Conservation (phyloP, 208 protist genomes). For the Naegleria fowleri region DNA sequence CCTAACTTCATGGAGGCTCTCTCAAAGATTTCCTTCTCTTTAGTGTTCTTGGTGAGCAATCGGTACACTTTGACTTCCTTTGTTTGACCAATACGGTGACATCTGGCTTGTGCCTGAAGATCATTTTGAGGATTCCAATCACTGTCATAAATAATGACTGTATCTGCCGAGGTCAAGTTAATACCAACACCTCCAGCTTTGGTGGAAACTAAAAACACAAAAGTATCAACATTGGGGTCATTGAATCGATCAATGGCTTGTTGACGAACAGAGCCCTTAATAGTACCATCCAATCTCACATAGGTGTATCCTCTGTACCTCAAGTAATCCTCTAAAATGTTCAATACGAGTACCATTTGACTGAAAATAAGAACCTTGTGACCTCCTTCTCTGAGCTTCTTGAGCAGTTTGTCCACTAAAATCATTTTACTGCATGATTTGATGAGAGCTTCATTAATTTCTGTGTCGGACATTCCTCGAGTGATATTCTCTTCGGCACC, state of each 20-base stretch:
- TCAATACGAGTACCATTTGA: constrained; percentile 60
- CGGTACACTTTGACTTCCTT: constrained; percentile 91
- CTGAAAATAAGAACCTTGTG: constrained; percentile 66
- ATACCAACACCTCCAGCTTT: constrained; percentile 96
- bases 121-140: constrained; percentile 99
- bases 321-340: constrained; percentile 67
- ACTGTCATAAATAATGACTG: constrained; percentile 96
- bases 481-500: constrained; percentile 42
- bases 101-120: constrained; percentile 94
- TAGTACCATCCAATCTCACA: constrained; percentile 51
- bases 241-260: constrained; percentile 89
- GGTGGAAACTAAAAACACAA: constrained; percentile 95
- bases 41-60: constrained; percentile 91
- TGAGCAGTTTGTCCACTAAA: constrained; percentile 62
- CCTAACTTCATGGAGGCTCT: constrained; percentile 94
- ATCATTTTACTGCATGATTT: constrained; percentile 43
- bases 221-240: constrained; percentile 69
- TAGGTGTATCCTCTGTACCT: constrained; percentile 6
- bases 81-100: constrained; percentile 96
- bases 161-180: constrained; percentile 95
- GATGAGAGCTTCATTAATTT: constrained; percentile 39
- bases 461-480: constrained; percentile 20
- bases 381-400: constrained; percentile 47
- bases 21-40: constrained; percentile 96
- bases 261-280: constrained; percentile 71